Base-by-base conservation (phyloP, 169 alveolate species). In the Eimeria tenella region DNA sequence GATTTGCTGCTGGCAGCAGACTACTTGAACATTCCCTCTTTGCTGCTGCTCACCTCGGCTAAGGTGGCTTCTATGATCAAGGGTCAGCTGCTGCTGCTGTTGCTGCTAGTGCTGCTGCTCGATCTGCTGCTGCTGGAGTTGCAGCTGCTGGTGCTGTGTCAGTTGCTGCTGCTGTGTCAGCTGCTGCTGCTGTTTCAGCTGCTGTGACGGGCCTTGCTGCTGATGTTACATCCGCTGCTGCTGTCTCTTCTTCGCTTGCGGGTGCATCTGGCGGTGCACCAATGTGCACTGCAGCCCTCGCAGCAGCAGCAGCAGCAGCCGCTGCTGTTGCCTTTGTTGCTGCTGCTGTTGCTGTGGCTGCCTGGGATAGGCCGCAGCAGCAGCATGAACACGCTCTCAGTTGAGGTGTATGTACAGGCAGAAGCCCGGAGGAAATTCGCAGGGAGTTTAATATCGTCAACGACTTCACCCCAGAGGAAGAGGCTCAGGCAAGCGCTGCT, bases 401-500 rank as follows among this genome's bases (percentile, higher is more conserved):
- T 21, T 31, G 84, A 8, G 52, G 25, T 73, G 84, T 31, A 31
- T 73, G 60, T 73, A 21, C 53, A 71, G 82, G 82, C 52, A 5
- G 82, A n/a, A 97, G 97, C 15, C 98, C 99, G 10, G 99, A 98
- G 91, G 99, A 98, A 91, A 98, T 99, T 83, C 98, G 99, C 93
- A 97, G 98, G 90, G 97, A 96, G 68, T 98, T 99, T 96, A 97
- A 97, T 93, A 98, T 98, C 74, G 98, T 97, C 96, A 98, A 98
- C 95, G 99, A 98, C 94, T 98, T 98, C 94, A 98, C 99, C 17
- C 99, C 99, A 15, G 99, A 98, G 88, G 99, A 98, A 95, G 99
- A 98, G 93, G 98, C 98, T 19, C 98, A 98, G 95, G 98, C 98
- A 60, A 95, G 98, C 87, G 13, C 8, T 42, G 21, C 52, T 19